Evolutionary conservation across 1,284 basidiomycete genomes (phyloP), one percentile per base, ranked within the genome.

Genomic region (Trichosporon asahii): DNA sequence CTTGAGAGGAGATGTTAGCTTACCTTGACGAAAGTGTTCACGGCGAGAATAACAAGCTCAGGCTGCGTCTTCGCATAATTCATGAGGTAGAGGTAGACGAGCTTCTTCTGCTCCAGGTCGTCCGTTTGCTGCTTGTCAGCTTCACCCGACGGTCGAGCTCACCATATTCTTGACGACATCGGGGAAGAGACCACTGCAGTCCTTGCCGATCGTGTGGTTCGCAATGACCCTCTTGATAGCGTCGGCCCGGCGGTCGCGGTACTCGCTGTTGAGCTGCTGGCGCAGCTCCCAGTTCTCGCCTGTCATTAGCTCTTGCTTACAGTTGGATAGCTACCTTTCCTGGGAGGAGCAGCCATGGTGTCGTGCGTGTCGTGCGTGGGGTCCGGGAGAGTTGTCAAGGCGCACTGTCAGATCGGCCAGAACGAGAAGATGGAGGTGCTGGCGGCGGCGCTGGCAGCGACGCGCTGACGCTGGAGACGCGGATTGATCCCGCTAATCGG

Each of bases 41-140:
- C 95, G 15, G 96, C 96, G 64, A 99, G 88, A 80, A 99, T 98
- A 83, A 98, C 96, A 29, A 92, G 88, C 82, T 99, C 96, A 0
- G 97, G 96, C 81, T 99, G 96, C 0, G 96, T 95, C 82, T 97
- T 97, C 66, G 95, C 95, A 78, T 98, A 98, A 86, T 98, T 97
- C 91, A 98, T 98, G 70, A 98, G 90, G 83, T 98, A 99, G 61
- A 98, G 89, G 80, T 99, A 99, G 27, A 98, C 96, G 61, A 99
- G 77, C 76, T 85, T 85, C 77, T 85, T 85, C 77, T 85, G 84
- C 75, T 85, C 84, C 46, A 85, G 75, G 69, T 85, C 84, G 64
- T 85, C 84, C 49, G 84, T 85, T 84, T 85, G 84, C 84, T 85
- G 64, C 18, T n/a, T 11, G 70, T 72, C 61, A 72, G 71, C 66